A percentile compares a stretch with the other conserved stretches of the same genome.
phyloP scores from a whole-genome alignment of 345 rosid species.

The Arabis hirsuta region DNA sequence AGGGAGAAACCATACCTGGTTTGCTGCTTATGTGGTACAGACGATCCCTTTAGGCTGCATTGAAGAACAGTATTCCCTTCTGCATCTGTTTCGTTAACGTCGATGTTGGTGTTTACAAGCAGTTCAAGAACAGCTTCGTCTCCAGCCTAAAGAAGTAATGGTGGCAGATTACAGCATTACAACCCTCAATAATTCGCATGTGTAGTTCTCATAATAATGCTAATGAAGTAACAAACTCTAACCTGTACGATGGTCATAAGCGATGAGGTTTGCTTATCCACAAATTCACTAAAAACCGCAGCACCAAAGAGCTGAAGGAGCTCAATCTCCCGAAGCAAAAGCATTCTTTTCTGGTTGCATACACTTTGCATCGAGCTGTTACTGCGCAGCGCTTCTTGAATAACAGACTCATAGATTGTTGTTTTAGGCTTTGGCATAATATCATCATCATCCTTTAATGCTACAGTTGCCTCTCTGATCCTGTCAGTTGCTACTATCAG shows the following conservation, averaged over 20 bases:
- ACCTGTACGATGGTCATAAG: constrained; percentile 69
- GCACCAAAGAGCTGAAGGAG: constrained; percentile 76
- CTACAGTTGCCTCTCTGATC: constrained; percentile 51
- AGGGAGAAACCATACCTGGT: constrained; percentile 53
- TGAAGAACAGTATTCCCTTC: constrained; percentile 82
- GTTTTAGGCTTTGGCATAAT: constrained; percentile 50
- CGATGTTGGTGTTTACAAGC: constrained; percentile 61
- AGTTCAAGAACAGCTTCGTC: constrained; percentile 72
- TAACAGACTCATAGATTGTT: constrained; percentile 66
- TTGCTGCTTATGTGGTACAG: constrained; percentile 60
- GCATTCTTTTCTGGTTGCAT: constrained; percentile 52
- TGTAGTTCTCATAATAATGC: constrained; percentile 6
- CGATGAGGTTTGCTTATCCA: constrained; percentile 56
- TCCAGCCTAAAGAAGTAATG: constrained; percentile 56
- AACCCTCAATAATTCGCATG: background rate
- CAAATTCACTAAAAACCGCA: constrained; percentile 37
- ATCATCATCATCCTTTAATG: constrained; percentile 47
- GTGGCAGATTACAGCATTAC: background rate
- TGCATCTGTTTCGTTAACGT: constrained; percentile 65
- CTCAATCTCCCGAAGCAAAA: constrained; percentile 68
- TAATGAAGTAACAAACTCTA: constrained; percentile 1
- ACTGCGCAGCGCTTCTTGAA: constrained; percentile 55
- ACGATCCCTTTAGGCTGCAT: constrained; percentile 64
- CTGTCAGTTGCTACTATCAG: constrained; percentile 59
- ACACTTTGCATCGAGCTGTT: constrained; percentile 44